Percentiles rank a stretch among this genome's conserved stretches.
Evolutionary conservation across 106 monocot genomes (phyloP).

Genomic region (Dioscorea dumetorum): DNA sequence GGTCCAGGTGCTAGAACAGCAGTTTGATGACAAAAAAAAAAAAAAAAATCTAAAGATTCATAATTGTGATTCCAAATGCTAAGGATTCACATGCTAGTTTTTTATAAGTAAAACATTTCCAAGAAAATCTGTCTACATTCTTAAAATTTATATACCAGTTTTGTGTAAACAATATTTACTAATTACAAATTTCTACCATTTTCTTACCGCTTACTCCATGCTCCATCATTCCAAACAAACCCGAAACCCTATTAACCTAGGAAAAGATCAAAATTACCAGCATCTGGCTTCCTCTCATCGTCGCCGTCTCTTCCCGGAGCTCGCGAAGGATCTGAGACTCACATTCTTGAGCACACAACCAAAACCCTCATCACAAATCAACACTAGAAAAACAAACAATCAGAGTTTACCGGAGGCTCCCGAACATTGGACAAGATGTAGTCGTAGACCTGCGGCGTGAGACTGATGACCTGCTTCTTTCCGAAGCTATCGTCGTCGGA

Average conservation of each 20-base stretch:
- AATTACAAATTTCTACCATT: too few species aligned
- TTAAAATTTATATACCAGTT: too few species aligned
- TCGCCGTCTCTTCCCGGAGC: conserved; percentile 59
- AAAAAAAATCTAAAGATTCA: too few species aligned
- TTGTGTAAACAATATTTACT: too few species aligned
- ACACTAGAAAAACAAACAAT: background rate
- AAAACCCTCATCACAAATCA: background rate
- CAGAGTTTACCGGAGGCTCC: conserved; percentile 33
- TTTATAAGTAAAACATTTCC: too few species aligned
- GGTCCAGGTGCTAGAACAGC: too few species aligned
- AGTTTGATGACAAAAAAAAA: too few species aligned
- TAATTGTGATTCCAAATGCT: too few species aligned
- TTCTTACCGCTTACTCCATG: too few species aligned
- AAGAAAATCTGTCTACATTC: too few species aligned
- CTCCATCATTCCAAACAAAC: background rate
- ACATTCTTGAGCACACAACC: background rate
- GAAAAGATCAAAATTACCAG: conserved; percentile 24
- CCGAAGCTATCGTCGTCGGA: conserved; percentile 34
- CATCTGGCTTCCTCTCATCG: conserved; percentile 65
- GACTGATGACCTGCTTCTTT: conserved; percentile 56
- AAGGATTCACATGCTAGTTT: too few species aligned
- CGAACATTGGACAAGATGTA: conserved; percentile 66
- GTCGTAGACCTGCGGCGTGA: conserved; percentile 57
- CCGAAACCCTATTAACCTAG: background rate
- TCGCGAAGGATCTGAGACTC: conserved; percentile 41